Percentiles rank a stretch among this genome's conserved stretches.
Conservation (phyloP, 352 stramenopile genomes). For the Globisporangium perplexum region DNA sequence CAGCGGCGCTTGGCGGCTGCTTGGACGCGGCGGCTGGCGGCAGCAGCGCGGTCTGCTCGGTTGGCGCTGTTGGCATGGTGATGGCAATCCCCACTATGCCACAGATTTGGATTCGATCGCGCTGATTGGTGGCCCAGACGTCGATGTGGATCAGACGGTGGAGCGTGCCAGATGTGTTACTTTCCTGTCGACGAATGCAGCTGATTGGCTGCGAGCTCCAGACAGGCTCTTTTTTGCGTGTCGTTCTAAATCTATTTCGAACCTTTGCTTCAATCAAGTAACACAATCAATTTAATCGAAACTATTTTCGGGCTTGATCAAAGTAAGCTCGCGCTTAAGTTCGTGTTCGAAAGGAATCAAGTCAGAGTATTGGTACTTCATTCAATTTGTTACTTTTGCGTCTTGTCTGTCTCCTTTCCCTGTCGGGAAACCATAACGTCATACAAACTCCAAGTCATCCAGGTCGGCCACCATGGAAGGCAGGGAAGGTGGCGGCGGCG, state of each 20-base stretch:
- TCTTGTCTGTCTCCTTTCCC: too few relatives aligned
- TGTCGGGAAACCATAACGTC: too few relatives aligned
- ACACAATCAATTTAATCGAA: too few relatives aligned
- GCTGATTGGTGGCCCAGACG: background rate
- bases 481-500: too few relatives aligned
- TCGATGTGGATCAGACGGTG: background rate
- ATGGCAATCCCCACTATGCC: too few relatives aligned
- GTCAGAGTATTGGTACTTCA: background rate
- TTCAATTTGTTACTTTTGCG: background rate
- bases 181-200: background rate
- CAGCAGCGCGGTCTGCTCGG: slow-evolving; percentile 34
- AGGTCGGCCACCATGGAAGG: background rate
- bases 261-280: background rate
- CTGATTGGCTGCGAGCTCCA: background rate
- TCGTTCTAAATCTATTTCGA: background rate
- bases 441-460: too few relatives aligned
- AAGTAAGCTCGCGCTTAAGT: too few relatives aligned
- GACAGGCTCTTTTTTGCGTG: background rate
- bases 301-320: too few relatives aligned
- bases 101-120: background rate
- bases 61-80: slow-evolving; percentile 9
- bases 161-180: background rate
- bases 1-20: background rate
- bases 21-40: slow-evolving; percentile 16
- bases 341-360: background rate